Evolutionary conservation across 1,284 basidiomycete species (phyloP).

Genomic region (Leccinum fallax): DNA sequence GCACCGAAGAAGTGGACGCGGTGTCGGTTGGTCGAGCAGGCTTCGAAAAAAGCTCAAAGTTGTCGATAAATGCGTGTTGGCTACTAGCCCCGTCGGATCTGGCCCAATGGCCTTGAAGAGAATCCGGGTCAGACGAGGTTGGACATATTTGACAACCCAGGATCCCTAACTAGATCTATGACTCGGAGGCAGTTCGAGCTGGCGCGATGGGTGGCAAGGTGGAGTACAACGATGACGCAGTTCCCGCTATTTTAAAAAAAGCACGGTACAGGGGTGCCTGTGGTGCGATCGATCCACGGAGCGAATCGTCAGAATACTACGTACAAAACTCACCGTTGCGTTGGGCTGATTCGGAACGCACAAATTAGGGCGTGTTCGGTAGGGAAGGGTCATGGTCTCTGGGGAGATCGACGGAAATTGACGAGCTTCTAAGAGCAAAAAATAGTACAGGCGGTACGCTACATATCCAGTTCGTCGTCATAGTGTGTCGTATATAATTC

Average conservation of each 20-base stretch:
- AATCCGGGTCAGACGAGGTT: not conserved
- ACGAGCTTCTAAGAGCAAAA: constrained; percentile 23
- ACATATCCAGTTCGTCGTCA: constrained; percentile 19
- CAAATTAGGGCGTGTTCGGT: not conserved
- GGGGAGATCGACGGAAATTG: constrained; percentile 25
- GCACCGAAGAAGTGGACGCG: not conserved
- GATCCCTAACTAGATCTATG: not conserved
- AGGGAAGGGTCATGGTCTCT: not conserved
- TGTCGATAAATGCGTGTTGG: not conserved
- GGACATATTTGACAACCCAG: not conserved
- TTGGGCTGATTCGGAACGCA: not conserved
- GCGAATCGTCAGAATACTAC: constrained; percentile 13
- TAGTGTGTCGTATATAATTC: constrained; percentile 14
- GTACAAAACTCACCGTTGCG: constrained; percentile 2
- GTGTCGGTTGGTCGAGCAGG: not conserved
- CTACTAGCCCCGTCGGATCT: not conserved
- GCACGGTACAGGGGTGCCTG: not conserved
- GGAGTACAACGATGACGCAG: not conserved
- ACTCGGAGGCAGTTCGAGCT: not conserved
- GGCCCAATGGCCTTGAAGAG: not conserved
- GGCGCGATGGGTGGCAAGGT: not conserved
- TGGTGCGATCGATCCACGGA: constrained; percentile 6
- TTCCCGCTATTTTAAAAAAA: constrained; percentile 5
- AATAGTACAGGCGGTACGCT: constrained; percentile 33
- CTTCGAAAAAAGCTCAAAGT: constrained; percentile 2